These are phyloP conservation scores for Diplotaxis tenuifolia DNA, from an alignment of 345 rosid genomes.

Conservation along the genomic window DNA sequence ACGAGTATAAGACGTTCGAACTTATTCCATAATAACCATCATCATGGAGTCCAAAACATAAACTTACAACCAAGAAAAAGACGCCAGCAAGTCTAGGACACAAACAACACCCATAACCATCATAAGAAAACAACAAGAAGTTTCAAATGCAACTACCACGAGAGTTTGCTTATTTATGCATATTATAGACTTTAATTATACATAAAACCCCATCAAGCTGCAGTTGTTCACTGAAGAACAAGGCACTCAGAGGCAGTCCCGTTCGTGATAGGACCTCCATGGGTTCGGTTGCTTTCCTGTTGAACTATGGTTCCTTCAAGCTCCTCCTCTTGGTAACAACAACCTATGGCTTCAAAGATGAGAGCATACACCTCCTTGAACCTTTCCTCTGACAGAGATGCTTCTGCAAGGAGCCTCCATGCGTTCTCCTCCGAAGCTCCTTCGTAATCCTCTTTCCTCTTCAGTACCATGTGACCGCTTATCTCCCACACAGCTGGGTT, in stretches of 20 bases:
- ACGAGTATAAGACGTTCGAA: neutral
- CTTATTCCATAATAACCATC: neutral
- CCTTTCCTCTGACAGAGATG: constrained; percentile 92
- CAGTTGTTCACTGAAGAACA: constrained; percentile 55
- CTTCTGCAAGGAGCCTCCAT: constrained; percentile 92
- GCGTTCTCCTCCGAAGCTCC: constrained; percentile 96
- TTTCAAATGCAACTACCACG: constrained; percentile 29
- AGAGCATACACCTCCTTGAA: constrained; percentile 72
- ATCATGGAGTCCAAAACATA: neutral
- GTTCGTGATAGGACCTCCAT: constrained; percentile 40
- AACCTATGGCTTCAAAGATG: constrained; percentile 66
- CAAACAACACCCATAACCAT: constrained; percentile 6
- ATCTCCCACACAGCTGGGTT: constrained; percentile 99
- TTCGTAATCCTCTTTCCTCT: constrained; percentile 88
- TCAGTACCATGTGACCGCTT: constrained; percentile 94
- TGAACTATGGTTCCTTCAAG: constrained; percentile 24
- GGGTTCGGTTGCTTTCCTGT: constrained; percentile 39
- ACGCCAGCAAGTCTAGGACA: constrained; percentile 12
- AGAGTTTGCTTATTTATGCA: constrained; percentile 38
- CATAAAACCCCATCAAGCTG: constrained; percentile 10
- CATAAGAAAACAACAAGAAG: constrained; percentile 14
- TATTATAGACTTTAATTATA: constrained; percentile 19
- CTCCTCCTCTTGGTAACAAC: constrained; percentile 15
- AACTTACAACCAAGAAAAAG: neutral
- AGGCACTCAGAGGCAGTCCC: constrained; percentile 66